Percentiles rank a stretch among this genome's conserved stretches.
Conservation (phyloP, 2,329 filamentous ascomycete species). For the Alternaria conjuncta region DNA sequence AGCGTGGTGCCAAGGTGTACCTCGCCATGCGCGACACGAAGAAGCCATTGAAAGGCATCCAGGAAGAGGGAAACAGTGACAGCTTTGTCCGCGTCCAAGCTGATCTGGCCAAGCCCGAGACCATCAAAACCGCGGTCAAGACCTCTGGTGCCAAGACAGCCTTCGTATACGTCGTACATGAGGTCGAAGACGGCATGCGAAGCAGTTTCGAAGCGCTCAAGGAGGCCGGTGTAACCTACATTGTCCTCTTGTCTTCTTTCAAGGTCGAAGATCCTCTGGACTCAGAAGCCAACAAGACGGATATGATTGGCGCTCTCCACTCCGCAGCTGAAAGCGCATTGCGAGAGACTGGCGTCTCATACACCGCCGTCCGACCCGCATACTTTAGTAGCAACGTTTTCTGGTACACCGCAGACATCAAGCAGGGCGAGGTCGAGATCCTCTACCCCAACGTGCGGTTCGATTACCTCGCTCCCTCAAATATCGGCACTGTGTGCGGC, state of each 20-base stretch:
- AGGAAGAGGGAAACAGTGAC: slow-evolving; percentile 33
- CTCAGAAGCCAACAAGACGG: neutral
- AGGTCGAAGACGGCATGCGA: slow-evolving; percentile 50
- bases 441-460: slow-evolving; percentile 36
- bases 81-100: slow-evolving; percentile 51
- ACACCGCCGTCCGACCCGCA: slow-evolving; percentile 52
- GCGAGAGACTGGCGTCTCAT: slow-evolving; percentile 51
- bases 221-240: slow-evolving; percentile 52
- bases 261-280: slow-evolving; percentile 2
- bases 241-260: slow-evolving; percentile 52
- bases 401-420: slow-evolving; percentile 35
- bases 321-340: slow-evolving; percentile 55
- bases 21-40: slow-evolving; percentile 57
- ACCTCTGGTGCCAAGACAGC: slow-evolving; percentile 54
- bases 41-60: slow-evolving; percentile 52
- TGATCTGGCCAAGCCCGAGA: slow-evolving; percentile 54
- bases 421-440: slow-evolving; percentile 41
- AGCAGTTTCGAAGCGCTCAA: slow-evolving; percentile 53
- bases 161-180: slow-evolving; percentile 55
- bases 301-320: slow-evolving; percentile 37
- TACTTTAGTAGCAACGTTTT: slow-evolving; percentile 55
- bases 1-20: slow-evolving; percentile 53
- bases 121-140: slow-evolving; percentile 51
- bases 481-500: slow-evolving; percentile 56
- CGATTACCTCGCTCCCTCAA: slow-evolving; percentile 53